Percentiles rank a stretch among this genome's conserved stretches.
phyloP scores from a whole-genome alignment of 305 asterid species.

The Stenogyne calaminthoides region DNA sequence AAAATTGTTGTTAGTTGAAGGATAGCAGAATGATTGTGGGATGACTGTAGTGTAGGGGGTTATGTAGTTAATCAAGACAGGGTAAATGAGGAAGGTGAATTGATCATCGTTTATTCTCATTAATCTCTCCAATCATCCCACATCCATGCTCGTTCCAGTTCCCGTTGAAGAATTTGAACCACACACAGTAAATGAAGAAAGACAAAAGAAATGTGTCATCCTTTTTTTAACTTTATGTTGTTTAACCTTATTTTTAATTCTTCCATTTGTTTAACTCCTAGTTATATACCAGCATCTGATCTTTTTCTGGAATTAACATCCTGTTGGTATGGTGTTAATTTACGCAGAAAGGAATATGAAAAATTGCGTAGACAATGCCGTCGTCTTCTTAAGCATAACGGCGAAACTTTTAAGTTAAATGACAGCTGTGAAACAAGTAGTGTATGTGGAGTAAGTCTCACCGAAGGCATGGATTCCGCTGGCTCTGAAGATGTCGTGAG shows the following conservation, averaged over 20 bases:
- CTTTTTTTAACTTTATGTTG: not conserved
- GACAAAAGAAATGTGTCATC: not conserved
- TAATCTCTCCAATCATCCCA: not conserved
- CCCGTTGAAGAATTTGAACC: not conserved
- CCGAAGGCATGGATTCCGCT: constrained; percentile 61
- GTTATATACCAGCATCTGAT: not conserved
- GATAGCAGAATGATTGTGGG: not conserved
- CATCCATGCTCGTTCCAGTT: not conserved
- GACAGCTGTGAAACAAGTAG: constrained; percentile 48
- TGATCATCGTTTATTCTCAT: not conserved
- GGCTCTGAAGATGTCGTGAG: constrained; percentile 78
- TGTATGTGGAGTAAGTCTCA: constrained; percentile 41
- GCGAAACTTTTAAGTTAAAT: constrained; percentile 35
- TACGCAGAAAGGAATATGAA: constrained; percentile 85
- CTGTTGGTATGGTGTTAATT: constrained; percentile 24
- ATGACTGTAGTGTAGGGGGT: no score
- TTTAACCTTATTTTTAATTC: not conserved
- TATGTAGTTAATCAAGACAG: not conserved
- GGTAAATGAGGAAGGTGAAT: not conserved
- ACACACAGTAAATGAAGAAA: not conserved
- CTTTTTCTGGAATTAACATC: constrained; percentile 15
- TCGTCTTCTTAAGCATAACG: constrained; percentile 50
- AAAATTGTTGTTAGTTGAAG: not conserved
- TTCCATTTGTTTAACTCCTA: not conserved
- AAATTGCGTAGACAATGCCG: constrained; percentile 70